These are phyloP conservation scores for Trichoderma guizhouense DNA, from an alignment of 2,329 filamentous ascomycete species.

Conservation along the genomic window DNA sequence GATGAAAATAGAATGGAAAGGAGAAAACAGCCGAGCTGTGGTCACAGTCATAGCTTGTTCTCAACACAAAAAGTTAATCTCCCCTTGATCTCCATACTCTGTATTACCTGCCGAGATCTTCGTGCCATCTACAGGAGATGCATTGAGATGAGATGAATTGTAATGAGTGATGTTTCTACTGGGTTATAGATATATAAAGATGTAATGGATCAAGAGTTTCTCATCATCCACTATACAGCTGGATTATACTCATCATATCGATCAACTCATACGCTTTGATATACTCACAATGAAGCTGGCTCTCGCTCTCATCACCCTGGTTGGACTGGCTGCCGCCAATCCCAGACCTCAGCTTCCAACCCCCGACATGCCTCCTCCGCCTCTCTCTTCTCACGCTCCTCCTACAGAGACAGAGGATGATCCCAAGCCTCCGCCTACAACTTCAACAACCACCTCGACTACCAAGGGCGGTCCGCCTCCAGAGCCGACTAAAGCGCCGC, in stretches of 20 bases:
- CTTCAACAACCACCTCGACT: constrained; percentile 1
- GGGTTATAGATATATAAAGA: background rate
- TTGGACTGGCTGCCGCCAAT: constrained; percentile 26
- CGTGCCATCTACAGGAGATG: background rate
- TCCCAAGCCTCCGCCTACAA: constrained; percentile 20
- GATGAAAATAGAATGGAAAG: background rate
- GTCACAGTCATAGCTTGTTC: background rate
- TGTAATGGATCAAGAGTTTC: background rate
- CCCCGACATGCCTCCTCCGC: constrained; percentile 25
- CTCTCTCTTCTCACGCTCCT: constrained; percentile 23
- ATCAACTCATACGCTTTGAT: background rate
- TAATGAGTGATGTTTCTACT: background rate
- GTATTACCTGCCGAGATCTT: background rate
- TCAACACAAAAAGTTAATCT: background rate
- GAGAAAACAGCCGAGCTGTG: background rate
- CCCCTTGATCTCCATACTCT: background rate
- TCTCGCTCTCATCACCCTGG: constrained; percentile 23
- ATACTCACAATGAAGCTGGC: constrained; percentile 28
- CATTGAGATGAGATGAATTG: background rate
- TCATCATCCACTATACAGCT: background rate
- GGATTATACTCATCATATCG: background rate
- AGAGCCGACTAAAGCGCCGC: constrained; percentile 22
- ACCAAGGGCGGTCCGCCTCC: constrained; percentile 15
- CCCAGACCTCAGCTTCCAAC: constrained; percentile 24
- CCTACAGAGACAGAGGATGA: constrained; percentile 15